Base-by-base conservation (phyloP, 2,329 filamentous ascomycete genomes). In the Incumbomyces delicatus region DNA sequence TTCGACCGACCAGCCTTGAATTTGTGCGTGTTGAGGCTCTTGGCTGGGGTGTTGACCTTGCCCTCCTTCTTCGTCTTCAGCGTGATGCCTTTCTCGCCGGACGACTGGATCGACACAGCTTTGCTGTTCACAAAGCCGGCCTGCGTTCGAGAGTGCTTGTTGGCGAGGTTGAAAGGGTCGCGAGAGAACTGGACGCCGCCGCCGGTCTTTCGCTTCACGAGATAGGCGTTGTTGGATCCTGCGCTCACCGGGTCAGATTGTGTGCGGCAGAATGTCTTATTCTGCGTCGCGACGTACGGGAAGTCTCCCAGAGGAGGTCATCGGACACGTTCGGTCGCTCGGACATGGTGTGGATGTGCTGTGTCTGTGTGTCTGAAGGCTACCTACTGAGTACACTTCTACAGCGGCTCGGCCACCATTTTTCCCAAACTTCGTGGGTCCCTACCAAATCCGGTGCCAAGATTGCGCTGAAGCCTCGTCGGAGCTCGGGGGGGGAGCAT, bases 231-330 rank as follows among this genome's bases (percentile, higher is more conserved):
- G 75, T 87, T 81, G 75, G 73, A 74, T 74, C 88, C 89, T 95
- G 65, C 51, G 42, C 52, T 27, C 22, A 27, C 22, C 8, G 5
- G n/a, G 22, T 27, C 22, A 27, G 22, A 27, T 27, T 27, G 4
- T 27, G 22, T 27, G 22, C 22, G 4, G 22, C 22, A 27, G 22
- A 27, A 5, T 27, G 22, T 8, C 22, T 27, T 27, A 8, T 27
- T 27, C 22, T 27, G 22, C 22, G 52, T 41, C 14, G 51, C 52
- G 56, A 88, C 88, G 72, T 82, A 95, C 89, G 87, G 78, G 83
- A 82, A 71, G 94, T 75, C 80, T 90, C 84, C 90, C 90, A 96
- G 77, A 95, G 75, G 63, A 95, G 78, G 74, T 95, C 89, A 66
- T 82, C 73, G 69, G 88, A 94, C 66, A 94, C 77, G 76, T 88